Percentiles rank a stretch among this genome's conserved stretches.
phyloP scores from a whole-genome alignment of 768 basidiomycete genomes.

The Amylocystis lapponica region DNA sequence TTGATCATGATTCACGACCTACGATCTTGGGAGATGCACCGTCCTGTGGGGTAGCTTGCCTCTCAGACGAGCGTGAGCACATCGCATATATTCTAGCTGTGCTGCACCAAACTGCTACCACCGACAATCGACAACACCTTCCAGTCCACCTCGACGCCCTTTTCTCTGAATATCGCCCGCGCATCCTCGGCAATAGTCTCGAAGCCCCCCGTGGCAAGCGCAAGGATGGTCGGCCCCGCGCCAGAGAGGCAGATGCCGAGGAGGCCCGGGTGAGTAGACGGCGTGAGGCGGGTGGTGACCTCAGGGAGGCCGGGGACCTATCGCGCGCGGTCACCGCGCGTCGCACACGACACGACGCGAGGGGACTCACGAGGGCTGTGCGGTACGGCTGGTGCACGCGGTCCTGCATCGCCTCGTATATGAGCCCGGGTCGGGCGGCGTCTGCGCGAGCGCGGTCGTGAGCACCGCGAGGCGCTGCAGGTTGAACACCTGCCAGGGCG shows the following conservation, averaged over 20 bases:
- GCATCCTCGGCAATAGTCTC: constrained; percentile 84
- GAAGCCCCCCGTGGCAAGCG: constrained; percentile 82
- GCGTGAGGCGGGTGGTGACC: constrained; percentile 86
- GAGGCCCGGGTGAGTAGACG: constrained; percentile 85
- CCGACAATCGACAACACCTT: constrained; percentile 69
- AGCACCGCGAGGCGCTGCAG: constrained; percentile 93
- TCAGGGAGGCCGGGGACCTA: constrained; percentile 96
- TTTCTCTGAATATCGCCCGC: constrained; percentile 59
- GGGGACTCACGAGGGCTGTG: constrained; percentile 62
- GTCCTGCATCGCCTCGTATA: constrained; percentile 99
- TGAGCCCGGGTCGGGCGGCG: constrained; percentile 92
- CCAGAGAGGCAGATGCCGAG: constrained; percentile 97
- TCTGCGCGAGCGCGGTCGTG: constrained; percentile 86
- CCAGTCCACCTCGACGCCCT: constrained; percentile 85
- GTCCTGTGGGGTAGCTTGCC: not conserved
- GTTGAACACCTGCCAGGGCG: constrained; percentile 78
- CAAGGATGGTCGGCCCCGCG: constrained; percentile 95
- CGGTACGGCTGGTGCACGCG: constrained; percentile 96
- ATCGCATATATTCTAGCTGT: constrained; percentile 4
- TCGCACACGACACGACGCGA: no score
- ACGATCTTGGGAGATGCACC: not conserved
- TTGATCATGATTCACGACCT: not conserved
- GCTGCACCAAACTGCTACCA: constrained; percentile 29
- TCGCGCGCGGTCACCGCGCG: not conserved
- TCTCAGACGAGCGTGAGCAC: not conserved